These are phyloP conservation scores for Fusarium concolor DNA, from an alignment of 2,329 filamentous ascomycete genomes.

Conservation along the genomic window DNA sequence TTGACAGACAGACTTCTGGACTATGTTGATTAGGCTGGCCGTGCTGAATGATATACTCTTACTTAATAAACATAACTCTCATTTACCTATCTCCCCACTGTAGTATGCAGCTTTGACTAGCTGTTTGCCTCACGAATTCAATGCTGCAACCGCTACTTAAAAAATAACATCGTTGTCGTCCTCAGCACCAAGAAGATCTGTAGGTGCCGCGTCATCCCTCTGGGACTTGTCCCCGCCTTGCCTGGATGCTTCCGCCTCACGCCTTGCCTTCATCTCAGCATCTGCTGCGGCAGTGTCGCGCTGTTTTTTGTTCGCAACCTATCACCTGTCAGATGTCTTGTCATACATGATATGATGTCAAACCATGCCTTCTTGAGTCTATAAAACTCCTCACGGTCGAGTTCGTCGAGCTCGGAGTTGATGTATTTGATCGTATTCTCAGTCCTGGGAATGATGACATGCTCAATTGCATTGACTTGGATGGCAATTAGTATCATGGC, in stretches of 20 bases:
- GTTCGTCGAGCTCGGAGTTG: constrained; percentile 96
- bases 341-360: too few species aligned
- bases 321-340: constrained; percentile 13
- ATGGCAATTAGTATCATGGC: constrained; percentile 10
- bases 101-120: not conserved
- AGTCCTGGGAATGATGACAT: constrained; percentile 96
- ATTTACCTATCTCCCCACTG: not conserved
- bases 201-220: constrained; percentile 53
- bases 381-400: constrained; percentile 98
- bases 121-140: not conserved
- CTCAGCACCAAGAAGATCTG: constrained; percentile 78
- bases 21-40: not conserved
- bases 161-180: constrained; percentile 87
- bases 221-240: constrained; percentile 51
- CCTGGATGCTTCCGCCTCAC: constrained; percentile 60
- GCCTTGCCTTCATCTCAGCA: constrained; percentile 80
- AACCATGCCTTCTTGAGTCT: constrained; percentile 81
- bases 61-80: not conserved
- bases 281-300: constrained; percentile 78
- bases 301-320: constrained; percentile 85
- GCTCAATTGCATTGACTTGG: constrained; percentile 91
- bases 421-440: constrained; percentile 99
- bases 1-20: not conserved
- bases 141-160: constrained; percentile 53
- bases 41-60: not conserved